Conservation (phyloP, 140 eudicot genomes). For the Erigeron philadelphicus region DNA sequence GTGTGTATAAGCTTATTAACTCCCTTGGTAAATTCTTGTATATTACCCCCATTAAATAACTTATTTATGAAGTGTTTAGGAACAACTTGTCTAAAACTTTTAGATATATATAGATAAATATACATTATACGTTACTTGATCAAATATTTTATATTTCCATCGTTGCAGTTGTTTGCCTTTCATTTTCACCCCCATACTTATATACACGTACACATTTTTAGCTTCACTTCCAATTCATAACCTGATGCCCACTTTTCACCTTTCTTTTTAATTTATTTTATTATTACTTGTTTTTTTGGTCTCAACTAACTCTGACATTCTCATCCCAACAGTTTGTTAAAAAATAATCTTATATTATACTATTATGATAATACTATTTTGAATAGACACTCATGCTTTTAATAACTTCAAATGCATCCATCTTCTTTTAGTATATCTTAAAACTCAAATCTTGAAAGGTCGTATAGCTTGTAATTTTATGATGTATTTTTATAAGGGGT, state of each 20-base stretch:
- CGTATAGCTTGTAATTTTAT: too few species aligned
- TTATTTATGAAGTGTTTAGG: too few species aligned
- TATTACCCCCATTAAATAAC: too few species aligned
- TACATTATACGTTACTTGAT: too few species aligned
- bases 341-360: background rate
- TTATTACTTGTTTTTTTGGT: background rate
- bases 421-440: too few species aligned
- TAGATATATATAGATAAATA: too few species aligned
- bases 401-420: background rate
- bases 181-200: slow-evolving; percentile 19
- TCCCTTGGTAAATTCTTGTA: too few species aligned
- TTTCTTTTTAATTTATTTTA: background rate
- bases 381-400: slow-evolving; percentile 21
- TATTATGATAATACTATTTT: background rate
- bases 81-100: too few species aligned
- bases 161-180: slow-evolving; percentile 27
- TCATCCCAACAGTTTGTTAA: slow-evolving; percentile 13
- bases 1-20: too few species aligned
- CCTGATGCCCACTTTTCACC: slow-evolving; percentile 33
- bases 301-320: slow-evolving; percentile 34
- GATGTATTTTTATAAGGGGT: background rate
- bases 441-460: too few species aligned
- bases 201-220: slow-evolving; percentile 7
- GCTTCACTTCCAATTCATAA: slow-evolving; percentile 56
- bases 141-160: background rate